Base-by-base conservation (phyloP, 805 yeast genomes). In the Saccharomycopsis capsularis region DNA sequence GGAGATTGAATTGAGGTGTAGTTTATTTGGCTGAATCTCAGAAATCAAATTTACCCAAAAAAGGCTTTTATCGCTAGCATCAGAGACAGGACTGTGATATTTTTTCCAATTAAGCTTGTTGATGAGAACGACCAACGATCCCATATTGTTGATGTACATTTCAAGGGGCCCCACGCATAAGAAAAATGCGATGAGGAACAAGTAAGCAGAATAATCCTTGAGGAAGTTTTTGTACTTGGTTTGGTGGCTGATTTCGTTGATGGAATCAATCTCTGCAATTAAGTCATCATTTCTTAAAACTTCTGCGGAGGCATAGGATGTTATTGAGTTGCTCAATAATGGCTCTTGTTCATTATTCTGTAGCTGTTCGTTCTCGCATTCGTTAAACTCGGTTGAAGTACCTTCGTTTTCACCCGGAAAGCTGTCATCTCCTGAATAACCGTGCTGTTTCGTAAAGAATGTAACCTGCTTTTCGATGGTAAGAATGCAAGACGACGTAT, bases 161-260 rank as follows among this genome's bases (percentile, higher is more conserved):
- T 90, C 98, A 49, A 86, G 68, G 0, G 96, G 91, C 0, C 98
- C 98, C 24, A 86, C 65, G 30, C 81, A 73, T 41, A 87, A 64
- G 24, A 89, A 69, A 46, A 89, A 71, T 9, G 88, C 74, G 2
- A 74, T 51, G 23, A 85, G 69, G n/a, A 87, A 64, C 1, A 82
- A 51, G 70, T 86, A 81, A 41, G 87, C 76, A 1, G 82, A 71
- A 21, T 70, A 69, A 57, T 83, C 88, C 27, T 64, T 63, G 41
- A 82, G 61, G 55, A 68, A 47, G n/a, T 29, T 36, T 19, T 27
- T 32, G 15, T 46, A 47, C 37, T 41, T 50, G 13, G 24, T 22
- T 9, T 43, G 21, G 40, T 53, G 56, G 21, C 35, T 22, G 4
- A 37, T 27, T 34, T 48, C 52, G 24, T 35, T 16, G 85, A 85